Conservation (phyloP, 192 early-diverging fungal species). For the Gaertneriomyces sp. region DNA sequence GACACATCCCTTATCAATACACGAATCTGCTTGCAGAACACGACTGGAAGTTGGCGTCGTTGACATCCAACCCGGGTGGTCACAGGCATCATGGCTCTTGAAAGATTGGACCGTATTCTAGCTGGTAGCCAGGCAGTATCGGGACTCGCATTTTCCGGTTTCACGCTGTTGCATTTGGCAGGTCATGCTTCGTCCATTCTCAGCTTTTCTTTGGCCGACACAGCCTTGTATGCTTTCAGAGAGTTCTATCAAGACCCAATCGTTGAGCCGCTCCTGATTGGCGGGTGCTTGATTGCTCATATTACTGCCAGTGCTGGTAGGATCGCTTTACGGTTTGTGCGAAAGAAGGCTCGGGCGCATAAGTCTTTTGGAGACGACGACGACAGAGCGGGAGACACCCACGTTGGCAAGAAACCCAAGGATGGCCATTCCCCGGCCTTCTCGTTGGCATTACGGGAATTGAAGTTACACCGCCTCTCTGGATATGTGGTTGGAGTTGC, state of each 20-base stretch:
- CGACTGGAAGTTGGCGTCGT: too few species aligned
- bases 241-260: conserved; percentile 28
- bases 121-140: background rate
- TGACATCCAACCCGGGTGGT: too few species aligned
- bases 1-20: too few species aligned
- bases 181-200: conserved; percentile 19
- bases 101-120: too few species aligned
- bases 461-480: conserved; percentile 14
- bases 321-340: background rate
- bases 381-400: background rate
- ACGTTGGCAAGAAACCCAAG: background rate
- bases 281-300: conserved; percentile 11
- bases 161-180: conserved; percentile 22
- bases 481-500: conserved; percentile 20
- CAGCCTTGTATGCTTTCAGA: conserved; percentile 16
- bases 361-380: background rate
- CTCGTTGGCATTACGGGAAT: conserved; percentile 3
- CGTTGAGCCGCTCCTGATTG: conserved; percentile 21
- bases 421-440: background rate
- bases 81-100: too few species aligned
- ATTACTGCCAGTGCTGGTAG: conserved; percentile 1
- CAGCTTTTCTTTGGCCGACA: conserved; percentile 15
- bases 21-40: too few species aligned
- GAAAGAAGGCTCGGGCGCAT: background rate
- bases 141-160: conserved; percentile 26